phyloP scores from a whole-genome alignment of 1,284 basidiomycete genomes.

The Termitomyces sp. region DNA sequence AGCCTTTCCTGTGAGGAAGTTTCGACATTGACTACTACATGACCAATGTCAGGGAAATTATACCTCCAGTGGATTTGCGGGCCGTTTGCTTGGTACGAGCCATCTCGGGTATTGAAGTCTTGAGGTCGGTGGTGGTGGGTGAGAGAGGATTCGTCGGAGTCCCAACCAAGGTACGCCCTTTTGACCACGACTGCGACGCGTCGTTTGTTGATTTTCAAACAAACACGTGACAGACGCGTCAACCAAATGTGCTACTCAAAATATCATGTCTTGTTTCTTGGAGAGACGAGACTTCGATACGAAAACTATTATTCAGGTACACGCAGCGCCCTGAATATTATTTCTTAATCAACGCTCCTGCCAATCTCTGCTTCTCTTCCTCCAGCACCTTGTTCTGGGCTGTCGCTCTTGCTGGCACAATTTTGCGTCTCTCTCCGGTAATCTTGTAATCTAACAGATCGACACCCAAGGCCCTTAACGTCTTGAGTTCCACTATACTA shows the following conservation, averaged over 20 bases:
- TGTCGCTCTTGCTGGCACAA: constrained; percentile 36
- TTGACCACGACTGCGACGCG: constrained; percentile 19
- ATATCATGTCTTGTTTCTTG: too few relatives aligned
- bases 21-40: constrained; percentile 13
- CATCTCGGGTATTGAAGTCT: constrained; percentile 17
- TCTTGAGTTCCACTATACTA: constrained; percentile 48
- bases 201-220: constrained; percentile 17
- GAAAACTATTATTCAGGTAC: background rate
- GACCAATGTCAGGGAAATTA: constrained; percentile 21
- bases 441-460: constrained; percentile 39
- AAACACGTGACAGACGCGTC: constrained; percentile 18
- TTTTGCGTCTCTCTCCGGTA: constrained; percentile 31
- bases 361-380: constrained; percentile 29
- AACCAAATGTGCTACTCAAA: background rate
- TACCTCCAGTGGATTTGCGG: constrained; percentile 52
- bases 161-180: constrained; percentile 21
- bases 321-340: background rate
- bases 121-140: constrained; percentile 18
- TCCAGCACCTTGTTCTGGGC: constrained; percentile 35
- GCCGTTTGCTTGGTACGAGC: constrained; percentile 31
- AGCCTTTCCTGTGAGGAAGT: constrained; percentile 36
- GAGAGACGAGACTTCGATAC: background rate
- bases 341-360: background rate
- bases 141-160: constrained; percentile 17
- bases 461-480: constrained; percentile 46